These are phyloP conservation scores for Neltuma alba DNA, from an alignment of 306 rosid genomes.

Conservation along the genomic window DNA sequence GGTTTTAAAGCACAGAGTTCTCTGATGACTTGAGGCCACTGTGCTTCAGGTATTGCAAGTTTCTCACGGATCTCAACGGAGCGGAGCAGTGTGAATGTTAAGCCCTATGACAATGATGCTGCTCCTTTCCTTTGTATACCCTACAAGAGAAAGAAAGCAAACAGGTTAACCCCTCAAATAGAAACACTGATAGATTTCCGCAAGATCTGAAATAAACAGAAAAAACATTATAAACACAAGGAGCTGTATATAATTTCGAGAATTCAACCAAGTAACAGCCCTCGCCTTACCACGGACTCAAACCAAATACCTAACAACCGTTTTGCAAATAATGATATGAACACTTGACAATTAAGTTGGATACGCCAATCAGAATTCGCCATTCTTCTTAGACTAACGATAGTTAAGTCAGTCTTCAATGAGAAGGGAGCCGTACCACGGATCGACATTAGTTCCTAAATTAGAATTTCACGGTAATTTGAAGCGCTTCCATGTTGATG, in stretches of 20 bases:
- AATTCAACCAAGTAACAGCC: not conserved
- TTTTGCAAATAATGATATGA: not conserved
- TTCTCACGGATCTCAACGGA: constrained; percentile 90
- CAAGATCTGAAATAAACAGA: not conserved
- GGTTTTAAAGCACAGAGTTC: constrained; percentile 87
- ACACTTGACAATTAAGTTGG: not conserved
- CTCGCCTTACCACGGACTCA: not conserved
- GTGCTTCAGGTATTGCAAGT: constrained; percentile 83
- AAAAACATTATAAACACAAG: not conserved
- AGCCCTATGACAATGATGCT: constrained; percentile 76
- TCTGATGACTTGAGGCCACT: constrained; percentile 72
- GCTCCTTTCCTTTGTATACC: constrained; percentile 86
- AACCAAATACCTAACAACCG: not conserved
- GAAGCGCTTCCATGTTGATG: not conserved
- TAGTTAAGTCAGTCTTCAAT: not conserved
- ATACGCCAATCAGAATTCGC: not conserved
- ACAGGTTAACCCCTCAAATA: constrained; percentile 19
- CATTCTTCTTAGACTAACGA: not conserved
- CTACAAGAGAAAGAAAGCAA: constrained; percentile 39
- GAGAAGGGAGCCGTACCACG: not conserved
- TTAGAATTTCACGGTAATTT: not conserved
- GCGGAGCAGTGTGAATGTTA: constrained; percentile 76
- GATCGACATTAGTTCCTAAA: not conserved
- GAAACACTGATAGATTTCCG: not conserved
- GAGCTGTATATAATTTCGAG: not conserved